These are phyloP conservation scores for Ophiostoma sp. DNA, from an alignment of 2,329 filamentous ascomycete genomes.

Conservation along the genomic window DNA sequence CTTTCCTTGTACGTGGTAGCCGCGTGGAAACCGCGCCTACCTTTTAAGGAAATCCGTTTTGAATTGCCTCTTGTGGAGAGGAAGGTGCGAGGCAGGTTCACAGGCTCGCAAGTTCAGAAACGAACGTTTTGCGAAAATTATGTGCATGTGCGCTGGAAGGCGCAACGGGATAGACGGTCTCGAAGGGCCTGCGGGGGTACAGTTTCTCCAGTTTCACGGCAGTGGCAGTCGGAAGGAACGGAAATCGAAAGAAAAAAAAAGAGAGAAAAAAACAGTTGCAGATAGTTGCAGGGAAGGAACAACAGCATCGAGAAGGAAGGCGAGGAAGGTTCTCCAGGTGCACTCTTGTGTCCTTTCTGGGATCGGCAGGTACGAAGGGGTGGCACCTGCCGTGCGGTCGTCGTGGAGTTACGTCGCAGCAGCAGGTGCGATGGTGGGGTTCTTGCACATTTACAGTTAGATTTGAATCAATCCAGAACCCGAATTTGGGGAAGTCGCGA, in stretches of 20 bases:
- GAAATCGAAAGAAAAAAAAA: background rate
- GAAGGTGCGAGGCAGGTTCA: background rate
- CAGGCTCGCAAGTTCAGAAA: background rate
- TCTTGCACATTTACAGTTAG: background rate
- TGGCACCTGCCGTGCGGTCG: background rate
- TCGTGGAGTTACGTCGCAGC: background rate
- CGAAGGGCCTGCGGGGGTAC: background rate
- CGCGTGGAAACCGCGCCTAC: background rate
- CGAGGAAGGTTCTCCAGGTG: background rate
- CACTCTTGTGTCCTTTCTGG: background rate
- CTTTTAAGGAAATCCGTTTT: background rate
- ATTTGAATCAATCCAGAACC: background rate
- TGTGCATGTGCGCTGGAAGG: background rate
- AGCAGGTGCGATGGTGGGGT: background rate
- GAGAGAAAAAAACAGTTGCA: background rate
- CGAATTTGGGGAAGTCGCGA: background rate
- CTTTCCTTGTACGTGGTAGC: background rate
- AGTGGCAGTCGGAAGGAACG: background rate
- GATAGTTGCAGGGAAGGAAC: background rate
- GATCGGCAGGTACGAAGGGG: conserved; percentile 11
- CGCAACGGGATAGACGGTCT: background rate
- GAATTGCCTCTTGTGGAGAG: background rate
- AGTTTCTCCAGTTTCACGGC: conserved; percentile 4
- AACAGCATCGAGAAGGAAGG: conserved; percentile 3
- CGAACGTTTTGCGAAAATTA: background rate